A percentile compares a stretch with the other conserved stretches of the same genome.
These are phyloP conservation scores for Kurtzmaniella quercitrusa DNA, from an alignment of 1,139 yeast species.

Conservation along the genomic window DNA sequence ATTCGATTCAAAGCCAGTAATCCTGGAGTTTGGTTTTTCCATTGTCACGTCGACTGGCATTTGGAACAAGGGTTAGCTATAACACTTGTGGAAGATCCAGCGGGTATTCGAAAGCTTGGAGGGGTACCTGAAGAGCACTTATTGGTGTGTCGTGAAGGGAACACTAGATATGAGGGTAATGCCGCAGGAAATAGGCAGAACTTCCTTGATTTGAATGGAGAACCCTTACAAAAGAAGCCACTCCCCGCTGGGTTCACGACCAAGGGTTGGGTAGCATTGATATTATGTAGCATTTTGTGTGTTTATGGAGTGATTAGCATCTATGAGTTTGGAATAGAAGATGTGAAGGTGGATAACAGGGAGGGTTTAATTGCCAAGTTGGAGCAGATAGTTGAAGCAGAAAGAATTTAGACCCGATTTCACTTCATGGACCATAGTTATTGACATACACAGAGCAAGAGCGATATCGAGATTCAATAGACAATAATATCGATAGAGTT, in stretches of 20 bases:
- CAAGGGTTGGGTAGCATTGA: slow-evolving; percentile 84
- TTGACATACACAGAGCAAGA: no score
- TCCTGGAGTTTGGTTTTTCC: slow-evolving; percentile 66
- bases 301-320: slow-evolving; percentile 73
- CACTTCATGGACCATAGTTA: no score
- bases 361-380: slow-evolving; percentile 50
- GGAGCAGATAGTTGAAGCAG: background rate
- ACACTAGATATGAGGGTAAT: slow-evolving; percentile 58
- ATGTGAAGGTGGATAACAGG: slow-evolving; percentile 52
- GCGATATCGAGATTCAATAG: no score
- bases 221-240: slow-evolving; percentile 57
- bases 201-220: slow-evolving; percentile 65
- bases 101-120: slow-evolving; percentile 49
- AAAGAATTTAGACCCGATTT: no score
- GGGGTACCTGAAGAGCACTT: slow-evolving; percentile 55
- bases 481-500: no score
- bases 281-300: slow-evolving; percentile 75
- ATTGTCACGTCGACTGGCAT: slow-evolving; percentile 65
- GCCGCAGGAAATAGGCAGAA: slow-evolving; percentile 77
- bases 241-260: slow-evolving; percentile 88
- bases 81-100: slow-evolving; percentile 48
- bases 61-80: slow-evolving; percentile 58
- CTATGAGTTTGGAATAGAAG: slow-evolving; percentile 78
- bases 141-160: slow-evolving; percentile 52
- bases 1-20: slow-evolving; percentile 54